Evolutionary conservation across 225 moss, liverwort and hornwort species (phyloP).

Genomic region (Ulota crispa): DNA sequence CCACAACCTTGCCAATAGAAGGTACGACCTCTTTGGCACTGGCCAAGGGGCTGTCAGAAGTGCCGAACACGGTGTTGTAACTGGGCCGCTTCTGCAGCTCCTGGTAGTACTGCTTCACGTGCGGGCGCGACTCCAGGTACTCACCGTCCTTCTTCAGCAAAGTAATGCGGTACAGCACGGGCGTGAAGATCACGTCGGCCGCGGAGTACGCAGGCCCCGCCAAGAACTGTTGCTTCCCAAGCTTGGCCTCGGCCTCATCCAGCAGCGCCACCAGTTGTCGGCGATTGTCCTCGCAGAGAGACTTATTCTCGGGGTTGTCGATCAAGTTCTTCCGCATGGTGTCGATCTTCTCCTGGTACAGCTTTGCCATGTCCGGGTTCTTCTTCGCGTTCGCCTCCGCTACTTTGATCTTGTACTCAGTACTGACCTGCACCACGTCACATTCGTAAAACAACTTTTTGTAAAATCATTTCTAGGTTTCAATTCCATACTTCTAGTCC

Average conservation of each 20-base stretch:
- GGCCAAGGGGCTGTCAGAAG: constrained; percentile 46
- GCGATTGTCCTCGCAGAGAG: constrained; percentile 35
- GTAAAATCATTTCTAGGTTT: no score
- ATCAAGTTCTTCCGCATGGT: constrained; percentile 29
- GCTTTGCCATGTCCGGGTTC: constrained; percentile 61
- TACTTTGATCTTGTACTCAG: constrained; percentile 67
- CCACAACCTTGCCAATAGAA: constrained; percentile 52
- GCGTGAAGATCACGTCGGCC: constrained; percentile 76
- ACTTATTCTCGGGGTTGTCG: constrained; percentile 20
- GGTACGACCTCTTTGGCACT: constrained; percentile 36
- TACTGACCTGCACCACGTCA: constrained; percentile 8
- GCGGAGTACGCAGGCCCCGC: constrained; percentile 72
- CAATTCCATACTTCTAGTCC: no score
- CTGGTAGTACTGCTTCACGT: constrained; percentile 53
- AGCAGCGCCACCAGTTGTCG: constrained; percentile 49
- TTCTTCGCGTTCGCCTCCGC: constrained; percentile 68
- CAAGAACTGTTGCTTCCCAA: constrained; percentile 48
- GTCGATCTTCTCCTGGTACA: constrained; percentile 52
- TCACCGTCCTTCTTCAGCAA: constrained; percentile 53
- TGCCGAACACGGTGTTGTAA: constrained; percentile 56
- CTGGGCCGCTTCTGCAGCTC: constrained; percentile 64
- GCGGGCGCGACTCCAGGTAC: constrained; percentile 41
- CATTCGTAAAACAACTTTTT: no score
- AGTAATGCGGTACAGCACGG: constrained; percentile 55
- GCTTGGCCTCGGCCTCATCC: constrained; percentile 62